A percentile compares a stretch with the other conserved stretches of the same genome.
Conservation (phyloP, 1,284 basidiomycete species). For the Gomphus bonarii region DNA sequence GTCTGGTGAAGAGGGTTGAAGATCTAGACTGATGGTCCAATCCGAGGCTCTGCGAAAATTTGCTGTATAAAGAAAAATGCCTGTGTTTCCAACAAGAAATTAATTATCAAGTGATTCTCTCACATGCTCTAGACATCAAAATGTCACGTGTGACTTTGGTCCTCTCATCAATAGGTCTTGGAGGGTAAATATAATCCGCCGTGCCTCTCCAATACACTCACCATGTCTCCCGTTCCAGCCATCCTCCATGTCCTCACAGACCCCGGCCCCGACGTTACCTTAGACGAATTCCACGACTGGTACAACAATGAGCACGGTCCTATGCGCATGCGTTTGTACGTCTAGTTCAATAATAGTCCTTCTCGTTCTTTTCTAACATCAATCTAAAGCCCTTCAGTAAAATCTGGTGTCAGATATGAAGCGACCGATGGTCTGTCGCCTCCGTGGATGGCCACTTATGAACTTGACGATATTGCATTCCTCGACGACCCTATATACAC, state of each 20-base stretch:
- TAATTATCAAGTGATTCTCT: too few relatives aligned
- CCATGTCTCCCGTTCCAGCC: background rate
- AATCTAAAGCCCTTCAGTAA: background rate
- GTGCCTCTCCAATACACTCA: background rate
- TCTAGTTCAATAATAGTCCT: background rate
- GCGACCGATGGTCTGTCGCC: background rate
- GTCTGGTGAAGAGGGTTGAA: too few relatives aligned
- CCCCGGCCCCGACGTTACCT: background rate
- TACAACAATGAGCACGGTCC: conserved; percentile 10
- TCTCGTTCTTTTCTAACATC: background rate
- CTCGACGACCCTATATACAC: background rate
- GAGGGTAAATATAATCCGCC: background rate
- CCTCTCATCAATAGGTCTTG: background rate
- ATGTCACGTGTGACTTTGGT: background rate
- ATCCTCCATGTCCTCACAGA: conserved; percentile 4
- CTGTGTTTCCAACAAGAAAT: too few relatives aligned
- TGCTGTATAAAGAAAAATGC: too few relatives aligned
- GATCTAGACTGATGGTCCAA: too few relatives aligned
- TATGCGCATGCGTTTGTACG: conserved; percentile 1
- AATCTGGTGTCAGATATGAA: background rate
- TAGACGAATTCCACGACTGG: conserved; percentile 7
- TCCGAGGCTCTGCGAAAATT: too few relatives aligned
- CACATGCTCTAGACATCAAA: too few relatives aligned
- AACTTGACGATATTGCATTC: conserved; percentile 5
- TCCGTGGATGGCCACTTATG: conserved; percentile 8